Evolutionary conservation across 805 yeast genomes (phyloP), one percentile per base, ranked within the genome.

Genomic region (Pichia exigua): DNA sequence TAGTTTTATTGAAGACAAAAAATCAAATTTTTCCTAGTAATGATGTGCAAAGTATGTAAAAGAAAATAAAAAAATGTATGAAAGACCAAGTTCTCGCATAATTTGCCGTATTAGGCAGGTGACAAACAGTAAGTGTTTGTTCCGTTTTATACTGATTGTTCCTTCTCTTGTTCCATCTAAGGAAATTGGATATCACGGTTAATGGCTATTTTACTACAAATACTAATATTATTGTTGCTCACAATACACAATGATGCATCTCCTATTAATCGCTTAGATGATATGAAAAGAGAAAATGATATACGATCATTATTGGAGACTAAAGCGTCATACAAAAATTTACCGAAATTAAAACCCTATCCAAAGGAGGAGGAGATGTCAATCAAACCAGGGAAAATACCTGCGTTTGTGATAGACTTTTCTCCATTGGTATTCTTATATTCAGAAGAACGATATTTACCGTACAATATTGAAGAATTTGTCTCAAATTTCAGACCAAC

Each of bases 381-480:
- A 1, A 50, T 81, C 15, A 54, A 59, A 18, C 66, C 70, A 43
- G 87, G 87, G 0, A 80, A 78, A 47, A 74, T 86, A 3, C 95
- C 94, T 0, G 63, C 64, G 9, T 86, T 79, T 65, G 84, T 82
- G 1, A 56, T 79, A 2, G 83, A 84, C 44, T 74, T 76, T 62
- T 79, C 86, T 4, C 98, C 99, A 0, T 69, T 83, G 49, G 91
- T 92, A 2, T 87, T 88, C 62, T 72, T 92, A 12, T 91, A 92
- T 69, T 82, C 95, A 1, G 99, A 92, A 63, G 99, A 92, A 61
- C 68, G 73, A 49, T 92, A 91, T 63, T 71, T 85, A 58, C 96
- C 99, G 0, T 88, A 88, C 59, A 95, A 89, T 61, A 75, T 90
- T 41, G 76, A 73, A 28, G 78, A 85, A 21, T 92, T 68, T 64